Evolutionary conservation across 345 rosid species (phyloP), one percentile per base, ranked within the genome.

Genomic region (Pistacia integerrima): DNA sequence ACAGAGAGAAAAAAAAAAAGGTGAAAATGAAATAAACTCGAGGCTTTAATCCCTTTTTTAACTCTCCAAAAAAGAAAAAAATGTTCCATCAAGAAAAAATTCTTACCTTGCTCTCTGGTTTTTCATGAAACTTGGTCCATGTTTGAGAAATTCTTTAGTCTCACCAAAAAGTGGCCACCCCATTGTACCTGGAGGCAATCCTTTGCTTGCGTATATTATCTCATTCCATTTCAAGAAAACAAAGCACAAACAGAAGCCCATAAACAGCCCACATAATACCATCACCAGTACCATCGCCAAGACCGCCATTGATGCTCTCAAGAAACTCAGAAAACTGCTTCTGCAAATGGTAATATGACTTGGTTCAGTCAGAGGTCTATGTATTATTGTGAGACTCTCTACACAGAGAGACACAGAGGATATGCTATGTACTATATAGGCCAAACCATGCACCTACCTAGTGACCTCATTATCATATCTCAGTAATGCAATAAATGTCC

Each of bases 141-240:
- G 92, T 68, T 81, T 88, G 56, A 92, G 89, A 44, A 94, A 92
- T 78, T 92, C 92, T 2, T 91, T 85, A 18, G 97, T 94, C 84
- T 94, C 92, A 3, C 97, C 98, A 70, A 90, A 86, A 76, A 92
- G 57, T 12, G 97, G 98, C 97, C 96, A 94, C 1, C 98, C 98
- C 98, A 92, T 90, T n/a, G 91, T 87, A 28, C 98, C 98, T 2
- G 91, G 93, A 52, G 98, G 98, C 85, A 94, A 80, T 8, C 89
- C 86, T 69, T 87, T 86, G 78, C 82, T 87, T 65, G 78, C 78
- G 81, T 86, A 92, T 33, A 84, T 84, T 76, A 90, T 69, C 80
- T 90, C 89, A 82, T 92, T 90, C 97, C 96, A 89, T 81, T 84
- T 88, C 72, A 91, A 76, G 79, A 92, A 70, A 76, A 84, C 94